Conservation (phyloP, 2,329 filamentous ascomycete species). For the Coniochaeta prunicola region DNA sequence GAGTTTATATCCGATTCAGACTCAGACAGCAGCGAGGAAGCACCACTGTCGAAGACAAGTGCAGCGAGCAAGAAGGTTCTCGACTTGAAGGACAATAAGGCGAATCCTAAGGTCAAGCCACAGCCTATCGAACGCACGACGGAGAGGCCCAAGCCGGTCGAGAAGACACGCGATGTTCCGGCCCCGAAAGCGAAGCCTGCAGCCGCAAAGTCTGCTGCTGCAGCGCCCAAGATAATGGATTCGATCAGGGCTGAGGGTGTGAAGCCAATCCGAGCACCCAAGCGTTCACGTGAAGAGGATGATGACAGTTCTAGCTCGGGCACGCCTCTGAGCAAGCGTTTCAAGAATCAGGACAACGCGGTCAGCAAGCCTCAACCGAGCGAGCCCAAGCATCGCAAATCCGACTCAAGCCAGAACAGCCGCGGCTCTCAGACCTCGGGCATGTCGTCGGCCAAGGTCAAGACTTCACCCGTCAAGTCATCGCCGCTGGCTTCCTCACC, state of each 20-base stretch:
- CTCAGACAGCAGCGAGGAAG: conserved; percentile 45
- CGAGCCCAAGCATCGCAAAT: conserved; percentile 34
- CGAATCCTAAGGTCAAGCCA: conserved; percentile 7
- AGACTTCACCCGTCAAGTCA: conserved; percentile 53
- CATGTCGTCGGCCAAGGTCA: conserved; percentile 32
- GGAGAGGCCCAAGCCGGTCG: conserved; percentile 14
- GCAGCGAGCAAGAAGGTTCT: conserved; percentile 6
- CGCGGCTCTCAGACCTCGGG: conserved; percentile 16
- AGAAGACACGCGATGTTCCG: conserved; percentile 13
- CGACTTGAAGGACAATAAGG: conserved; percentile 6
- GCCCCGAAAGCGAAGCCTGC: conserved; percentile 30
- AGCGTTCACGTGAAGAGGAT: conserved; percentile 45
- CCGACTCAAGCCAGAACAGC: conserved; percentile 39
- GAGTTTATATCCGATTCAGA: conserved; percentile 51
- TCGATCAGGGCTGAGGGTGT: conserved; percentile 20
- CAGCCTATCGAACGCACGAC: conserved; percentile 16
- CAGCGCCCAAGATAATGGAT: conserved; percentile 22
- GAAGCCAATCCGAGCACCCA: conserved; percentile 28
- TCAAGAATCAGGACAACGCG: conserved; percentile 37
- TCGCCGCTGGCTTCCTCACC: conserved; percentile 60
- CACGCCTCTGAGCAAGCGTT: conserved; percentile 50
- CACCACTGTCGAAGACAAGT: conserved; percentile 30
- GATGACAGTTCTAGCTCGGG: conserved; percentile 55
- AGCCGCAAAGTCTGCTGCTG: conserved; percentile 8
- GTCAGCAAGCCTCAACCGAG: conserved; percentile 8